Conservation (phyloP, 2,329 filamentous ascomycete species). For the Fusarium sp. region DNA sequence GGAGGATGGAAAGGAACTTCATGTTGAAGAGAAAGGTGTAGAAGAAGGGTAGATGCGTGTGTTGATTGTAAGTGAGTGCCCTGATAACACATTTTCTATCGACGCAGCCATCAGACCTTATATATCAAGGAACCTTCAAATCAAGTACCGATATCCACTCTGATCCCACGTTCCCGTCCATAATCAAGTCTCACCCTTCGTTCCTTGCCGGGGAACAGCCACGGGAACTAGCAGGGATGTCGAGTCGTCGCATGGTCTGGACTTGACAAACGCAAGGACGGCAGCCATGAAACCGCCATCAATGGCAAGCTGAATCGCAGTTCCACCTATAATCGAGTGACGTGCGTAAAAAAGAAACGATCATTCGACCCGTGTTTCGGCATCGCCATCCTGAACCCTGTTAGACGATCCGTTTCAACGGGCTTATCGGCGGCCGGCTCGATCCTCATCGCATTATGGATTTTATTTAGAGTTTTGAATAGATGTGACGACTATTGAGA, state of each 20-base stretch:
- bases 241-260: background rate
- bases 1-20: constrained; percentile 40
- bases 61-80: background rate
- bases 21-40: constrained; percentile 20
- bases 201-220: constrained; percentile 4
- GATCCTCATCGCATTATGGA: background rate
- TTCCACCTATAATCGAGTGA: constrained; percentile 4
- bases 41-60: background rate
- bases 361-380: constrained; percentile 20
- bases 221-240: constrained; percentile 33
- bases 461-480: constrained; percentile 17
- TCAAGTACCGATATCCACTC: background rate
- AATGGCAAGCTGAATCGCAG: background rate
- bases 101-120: background rate
- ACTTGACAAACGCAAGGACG: background rate
- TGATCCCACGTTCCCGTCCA: background rate
- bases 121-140: background rate
- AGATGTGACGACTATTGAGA: constrained; percentile 6
- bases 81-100: background rate
- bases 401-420: constrained; percentile 15
- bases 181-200: constrained; percentile 12
- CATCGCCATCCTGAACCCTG: background rate
- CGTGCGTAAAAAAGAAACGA: background rate
- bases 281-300: constrained; percentile 11
- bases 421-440: background rate